These are phyloP conservation scores for Candida glucosophila DNA, from an alignment of 1,139 yeast species.

Conservation along the genomic window DNA sequence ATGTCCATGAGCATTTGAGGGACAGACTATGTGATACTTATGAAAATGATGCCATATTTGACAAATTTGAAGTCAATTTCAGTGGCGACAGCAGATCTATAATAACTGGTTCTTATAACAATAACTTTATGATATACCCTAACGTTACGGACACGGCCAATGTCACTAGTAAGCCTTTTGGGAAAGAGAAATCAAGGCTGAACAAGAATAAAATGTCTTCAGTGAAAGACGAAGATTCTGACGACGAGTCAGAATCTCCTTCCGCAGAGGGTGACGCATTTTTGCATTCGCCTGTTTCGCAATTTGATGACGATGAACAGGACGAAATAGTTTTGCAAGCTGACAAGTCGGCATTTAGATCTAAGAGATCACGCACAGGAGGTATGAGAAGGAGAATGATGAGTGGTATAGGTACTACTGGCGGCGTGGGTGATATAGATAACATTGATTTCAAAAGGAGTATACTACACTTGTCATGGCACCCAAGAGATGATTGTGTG, in stretches of 20 bases:
- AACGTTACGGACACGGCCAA: conserved; percentile 43
- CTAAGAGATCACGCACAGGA: conserved; percentile 45
- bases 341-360: conserved; percentile 93
- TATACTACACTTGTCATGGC: conserved; percentile 96
- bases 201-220: conserved; percentile 24
- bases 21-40: conserved; percentile 94
- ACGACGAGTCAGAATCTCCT: conserved; percentile 22
- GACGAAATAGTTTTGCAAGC: conserved; percentile 85
- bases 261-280: conserved; percentile 16
- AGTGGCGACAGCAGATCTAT: conserved; percentile 88
- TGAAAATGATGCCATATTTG: conserved; percentile 97
- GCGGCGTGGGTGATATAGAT: conserved; percentile 52
- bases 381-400: conserved; percentile 37
- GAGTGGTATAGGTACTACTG: conserved; percentile 32
- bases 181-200: conserved; percentile 10
- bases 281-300: conserved; percentile 30
- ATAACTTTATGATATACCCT: conserved; percentile 95
- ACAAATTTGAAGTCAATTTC: conserved; percentile 94
- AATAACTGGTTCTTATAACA: conserved; percentile 96
- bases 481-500: conserved; percentile 91
- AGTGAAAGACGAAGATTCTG: conserved; percentile 37
- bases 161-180: conserved; percentile 17
- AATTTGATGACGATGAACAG: conserved; percentile 46
- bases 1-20: conserved; percentile 91
- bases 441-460: conserved; percentile 91